phyloP scores from a whole-genome alignment of 306 rosid species.

The Rosa rugosa region DNA sequence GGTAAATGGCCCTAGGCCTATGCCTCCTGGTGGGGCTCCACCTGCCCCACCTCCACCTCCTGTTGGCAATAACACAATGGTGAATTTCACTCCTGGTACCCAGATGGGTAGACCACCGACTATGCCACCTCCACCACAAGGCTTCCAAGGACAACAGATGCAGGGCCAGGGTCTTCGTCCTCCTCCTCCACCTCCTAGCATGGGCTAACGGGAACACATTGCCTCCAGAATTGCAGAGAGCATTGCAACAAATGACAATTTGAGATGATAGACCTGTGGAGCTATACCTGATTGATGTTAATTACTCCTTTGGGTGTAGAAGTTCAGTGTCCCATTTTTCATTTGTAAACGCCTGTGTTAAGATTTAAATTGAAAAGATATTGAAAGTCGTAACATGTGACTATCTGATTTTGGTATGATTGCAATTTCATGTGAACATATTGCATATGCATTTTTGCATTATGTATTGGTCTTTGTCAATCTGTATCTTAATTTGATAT shows the following conservation, averaged over 20 bases:
- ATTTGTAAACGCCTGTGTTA: not conserved
- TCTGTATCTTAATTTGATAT: not conserved
- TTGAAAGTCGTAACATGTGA: not conserved
- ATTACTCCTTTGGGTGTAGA: not conserved
- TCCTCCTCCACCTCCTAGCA: conserved; percentile 68
- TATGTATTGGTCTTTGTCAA: not conserved
- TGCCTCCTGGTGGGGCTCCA: conserved; percentile 76
- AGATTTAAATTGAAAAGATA: not conserved
- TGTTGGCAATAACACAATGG: conserved; percentile 43
- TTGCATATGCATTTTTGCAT: not conserved
- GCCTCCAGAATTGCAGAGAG: conserved; percentile 14
- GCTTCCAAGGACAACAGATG: conserved; percentile 61
- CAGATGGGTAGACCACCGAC: conserved; percentile 60
- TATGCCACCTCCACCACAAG: conserved; percentile 81
- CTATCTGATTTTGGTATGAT: not conserved
- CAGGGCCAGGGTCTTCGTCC: conserved; percentile 50
- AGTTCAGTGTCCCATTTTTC: not conserved
- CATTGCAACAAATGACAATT: not conserved
- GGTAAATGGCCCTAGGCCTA: conserved; percentile 83
- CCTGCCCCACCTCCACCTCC: conserved; percentile 85
- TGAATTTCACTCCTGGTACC: conserved; percentile 58
- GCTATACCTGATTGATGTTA: not conserved
- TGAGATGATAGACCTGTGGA: not conserved
- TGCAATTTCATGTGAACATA: not conserved
- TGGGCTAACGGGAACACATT: conserved; percentile 40